phyloP scores from a whole-genome alignment of 139 green algal genomes.

The Dunaliella primolecta region DNA sequence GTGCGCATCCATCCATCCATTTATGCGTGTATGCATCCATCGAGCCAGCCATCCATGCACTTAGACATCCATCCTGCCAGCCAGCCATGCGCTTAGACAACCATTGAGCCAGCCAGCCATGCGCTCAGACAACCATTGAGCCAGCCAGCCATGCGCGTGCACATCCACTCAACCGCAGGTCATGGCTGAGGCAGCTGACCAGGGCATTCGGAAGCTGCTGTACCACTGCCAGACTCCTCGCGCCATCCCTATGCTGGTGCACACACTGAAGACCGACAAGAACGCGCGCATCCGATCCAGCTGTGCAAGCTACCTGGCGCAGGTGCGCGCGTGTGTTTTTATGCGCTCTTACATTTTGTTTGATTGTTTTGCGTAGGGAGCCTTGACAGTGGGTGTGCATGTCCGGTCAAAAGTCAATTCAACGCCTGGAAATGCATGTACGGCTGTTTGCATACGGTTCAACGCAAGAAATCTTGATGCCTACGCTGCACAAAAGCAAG shows the following conservation, averaged over 20 bases:
- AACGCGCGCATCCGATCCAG: slow-evolving; percentile 8
- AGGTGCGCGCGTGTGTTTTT: too few relatives aligned
- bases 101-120: too few relatives aligned
- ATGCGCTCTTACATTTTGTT: too few relatives aligned
- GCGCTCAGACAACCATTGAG: too few relatives aligned
- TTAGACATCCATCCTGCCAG: neutral
- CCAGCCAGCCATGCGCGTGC: too few relatives aligned
- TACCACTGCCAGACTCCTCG: slow-evolving; percentile 47
- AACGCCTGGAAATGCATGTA: too few relatives aligned
- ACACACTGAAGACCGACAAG: slow-evolving; percentile 46
- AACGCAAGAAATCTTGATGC: too few relatives aligned
- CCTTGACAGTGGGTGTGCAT: too few relatives aligned
- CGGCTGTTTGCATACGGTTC: too few relatives aligned
- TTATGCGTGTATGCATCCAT: neutral
- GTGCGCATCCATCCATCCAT: neutral
- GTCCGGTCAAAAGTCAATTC: too few relatives aligned
- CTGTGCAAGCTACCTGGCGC: slow-evolving; percentile 13
- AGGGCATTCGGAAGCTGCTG: slow-evolving; percentile 46
- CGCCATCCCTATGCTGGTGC: slow-evolving; percentile 50
- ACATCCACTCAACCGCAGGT: slow-evolving; percentile 36
- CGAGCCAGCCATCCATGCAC: neutral
- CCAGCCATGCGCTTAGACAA: neutral
- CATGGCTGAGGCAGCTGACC: slow-evolving; percentile 67
- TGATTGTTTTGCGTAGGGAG: too few relatives aligned
- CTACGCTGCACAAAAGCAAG: too few relatives aligned